These are phyloP conservation scores for Viola odorata DNA, from an alignment of 345 rosid genomes.

Conservation along the genomic window DNA sequence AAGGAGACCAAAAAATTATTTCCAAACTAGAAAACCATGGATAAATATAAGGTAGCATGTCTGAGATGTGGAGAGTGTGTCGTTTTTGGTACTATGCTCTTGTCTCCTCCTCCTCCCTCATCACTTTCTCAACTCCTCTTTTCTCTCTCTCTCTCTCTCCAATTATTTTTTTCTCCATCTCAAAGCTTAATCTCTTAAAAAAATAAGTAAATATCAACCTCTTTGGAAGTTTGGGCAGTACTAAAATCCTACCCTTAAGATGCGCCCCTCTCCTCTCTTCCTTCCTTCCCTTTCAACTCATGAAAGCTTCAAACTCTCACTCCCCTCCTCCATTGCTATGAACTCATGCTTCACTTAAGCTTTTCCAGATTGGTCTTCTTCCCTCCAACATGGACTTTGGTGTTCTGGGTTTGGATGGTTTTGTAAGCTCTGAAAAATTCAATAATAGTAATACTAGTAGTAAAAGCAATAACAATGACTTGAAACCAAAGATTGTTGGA, in stretches of 20 bases:
- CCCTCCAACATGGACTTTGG: slow-evolving; percentile 42
- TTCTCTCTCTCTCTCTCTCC: slow-evolving; percentile 15
- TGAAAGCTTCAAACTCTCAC: slow-evolving; percentile 19
- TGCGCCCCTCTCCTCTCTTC: slow-evolving; percentile 21
- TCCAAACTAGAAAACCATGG: background rate
- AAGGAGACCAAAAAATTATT: background rate
- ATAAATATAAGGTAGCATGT: background rate
- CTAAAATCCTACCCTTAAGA: slow-evolving; percentile 13
- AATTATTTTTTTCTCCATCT: slow-evolving; percentile 15
- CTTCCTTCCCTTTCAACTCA: slow-evolving; percentile 11
- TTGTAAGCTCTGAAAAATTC: slow-evolving; percentile 26
- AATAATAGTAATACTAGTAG: no score
- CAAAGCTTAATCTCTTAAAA: slow-evolving; percentile 4
- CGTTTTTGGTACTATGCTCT: background rate
- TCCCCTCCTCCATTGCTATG: slow-evolving; percentile 21
- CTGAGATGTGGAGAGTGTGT: background rate
- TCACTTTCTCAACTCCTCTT: background rate
- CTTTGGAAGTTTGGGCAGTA: slow-evolving; percentile 1
- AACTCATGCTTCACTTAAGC: slow-evolving; percentile 26
- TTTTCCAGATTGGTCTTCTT: slow-evolving; percentile 22
- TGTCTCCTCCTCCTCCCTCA: slow-evolving; percentile 6
- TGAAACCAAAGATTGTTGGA: slow-evolving; percentile 28
- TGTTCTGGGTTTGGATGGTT: slow-evolving; percentile 40
- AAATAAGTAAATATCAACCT: background rate
- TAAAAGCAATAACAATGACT: background rate